Evolutionary conservation across 1,284 basidiomycete species (phyloP).

Genomic region (Leccinum pachyderme): DNA sequence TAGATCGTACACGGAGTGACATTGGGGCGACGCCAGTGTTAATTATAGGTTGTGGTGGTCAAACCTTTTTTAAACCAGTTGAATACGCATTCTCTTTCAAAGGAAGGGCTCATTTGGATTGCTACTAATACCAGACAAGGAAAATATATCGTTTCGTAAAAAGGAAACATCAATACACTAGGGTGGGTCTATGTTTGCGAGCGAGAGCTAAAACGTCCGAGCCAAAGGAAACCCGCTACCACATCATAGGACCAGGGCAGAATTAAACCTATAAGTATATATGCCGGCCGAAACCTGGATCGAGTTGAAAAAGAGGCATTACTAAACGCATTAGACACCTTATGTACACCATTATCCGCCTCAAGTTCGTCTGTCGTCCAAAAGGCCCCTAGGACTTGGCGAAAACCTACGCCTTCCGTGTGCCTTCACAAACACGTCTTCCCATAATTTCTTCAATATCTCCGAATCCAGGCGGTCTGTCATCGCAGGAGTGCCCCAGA

Average conservation of each 20-base stretch:
- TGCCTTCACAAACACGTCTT: conserved; percentile 23
- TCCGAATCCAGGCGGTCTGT: conserved; percentile 17
- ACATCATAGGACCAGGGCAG: background rate
- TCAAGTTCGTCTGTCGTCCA: background rate
- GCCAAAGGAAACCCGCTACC: background rate
- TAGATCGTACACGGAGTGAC: no score
- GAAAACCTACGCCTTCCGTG: conserved; percentile 1
- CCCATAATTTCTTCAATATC: conserved; percentile 15
- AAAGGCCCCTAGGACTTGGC: background rate
- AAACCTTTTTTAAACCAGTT: no score
- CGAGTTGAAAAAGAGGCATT: background rate
- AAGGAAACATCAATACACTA: background rate
- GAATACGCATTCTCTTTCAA: background rate
- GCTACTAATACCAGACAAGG: background rate
- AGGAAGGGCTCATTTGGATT: background rate
- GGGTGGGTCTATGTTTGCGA: background rate
- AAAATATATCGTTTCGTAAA: background rate
- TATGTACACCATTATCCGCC: background rate
- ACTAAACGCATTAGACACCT: background rate
- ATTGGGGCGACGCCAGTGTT: no score
- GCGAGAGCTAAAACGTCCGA: background rate
- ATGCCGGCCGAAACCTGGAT: background rate
- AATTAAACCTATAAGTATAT: background rate
- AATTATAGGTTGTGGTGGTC: no score
- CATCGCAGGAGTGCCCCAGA: conserved; percentile 19